Evolutionary conservation across 495 filamentous ascomycete species (phyloP).

Genomic region (Penicillium tannophilum): DNA sequence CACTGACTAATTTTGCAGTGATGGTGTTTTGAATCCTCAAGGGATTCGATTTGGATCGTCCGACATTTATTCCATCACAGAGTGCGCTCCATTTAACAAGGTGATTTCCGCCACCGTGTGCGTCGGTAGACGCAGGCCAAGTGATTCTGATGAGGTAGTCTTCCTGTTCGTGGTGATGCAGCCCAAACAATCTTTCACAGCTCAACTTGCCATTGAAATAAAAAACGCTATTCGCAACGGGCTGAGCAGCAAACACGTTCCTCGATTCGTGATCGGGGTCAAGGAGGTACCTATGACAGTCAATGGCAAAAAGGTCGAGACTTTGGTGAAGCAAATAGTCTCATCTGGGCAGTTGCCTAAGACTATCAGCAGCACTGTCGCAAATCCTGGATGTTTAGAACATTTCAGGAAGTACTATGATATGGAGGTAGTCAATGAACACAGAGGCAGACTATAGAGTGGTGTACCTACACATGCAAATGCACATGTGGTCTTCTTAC

Average conservation of each 20-base stretch:
- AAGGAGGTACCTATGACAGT: slow-evolving; percentile 74
- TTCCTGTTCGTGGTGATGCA: slow-evolving; percentile 74
- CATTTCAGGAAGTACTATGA: slow-evolving; percentile 21
- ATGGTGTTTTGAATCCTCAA: slow-evolving; percentile 73
- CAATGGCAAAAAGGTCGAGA: slow-evolving; percentile 79
- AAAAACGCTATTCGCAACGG: slow-evolving; percentile 60
- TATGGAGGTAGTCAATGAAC: slow-evolving; percentile 7
- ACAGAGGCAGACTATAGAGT: slow-evolving; percentile 17
- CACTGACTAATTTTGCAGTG: slow-evolving; percentile 35
- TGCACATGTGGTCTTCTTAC: neutral
- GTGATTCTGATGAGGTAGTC: slow-evolving; percentile 68
- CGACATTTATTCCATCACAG: slow-evolving; percentile 73
- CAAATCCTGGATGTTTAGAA: slow-evolving; percentile 21
- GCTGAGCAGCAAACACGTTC: slow-evolving; percentile 68
- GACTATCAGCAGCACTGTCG: slow-evolving; percentile 26
- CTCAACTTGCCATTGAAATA: slow-evolving; percentile 54
- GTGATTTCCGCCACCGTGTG: slow-evolving; percentile 64
- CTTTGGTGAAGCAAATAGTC: slow-evolving; percentile 75
- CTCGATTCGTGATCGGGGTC: slow-evolving; percentile 71
- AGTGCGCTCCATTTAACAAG: slow-evolving; percentile 54
- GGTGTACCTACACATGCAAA: neutral
- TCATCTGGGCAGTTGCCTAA: slow-evolving; percentile 34
- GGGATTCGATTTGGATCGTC: slow-evolving; percentile 74
- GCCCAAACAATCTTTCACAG: slow-evolving; percentile 54
- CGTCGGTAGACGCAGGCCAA: slow-evolving; percentile 65